Percentiles rank a stretch among this genome's conserved stretches.
Conservation (phyloP, 768 basidiomycete species). For the Cystofilobasidium ferigula region DNA sequence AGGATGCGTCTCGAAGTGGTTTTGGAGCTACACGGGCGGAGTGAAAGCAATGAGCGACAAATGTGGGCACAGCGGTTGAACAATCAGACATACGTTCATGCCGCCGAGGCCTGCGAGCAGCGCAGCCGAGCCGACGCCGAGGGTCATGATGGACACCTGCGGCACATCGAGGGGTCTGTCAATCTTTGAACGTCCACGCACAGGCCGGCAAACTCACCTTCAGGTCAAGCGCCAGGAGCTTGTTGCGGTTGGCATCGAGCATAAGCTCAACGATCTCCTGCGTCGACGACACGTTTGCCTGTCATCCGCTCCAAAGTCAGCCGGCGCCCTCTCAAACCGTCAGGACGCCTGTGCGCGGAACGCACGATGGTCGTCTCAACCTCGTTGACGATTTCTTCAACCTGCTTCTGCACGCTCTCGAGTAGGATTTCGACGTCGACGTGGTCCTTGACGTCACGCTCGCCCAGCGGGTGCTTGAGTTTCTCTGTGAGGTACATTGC, state of each 20-base stretch:
- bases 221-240: conserved; percentile 77
- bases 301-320: conserved; percentile 14
- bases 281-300: conserved; percentile 90
- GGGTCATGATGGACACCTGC: conserved; percentile 78
- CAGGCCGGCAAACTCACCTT: conserved; percentile 46
- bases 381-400: conserved; percentile 91
- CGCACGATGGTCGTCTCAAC: conserved; percentile 71
- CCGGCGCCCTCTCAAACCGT: too few relatives aligned
- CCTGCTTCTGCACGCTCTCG: conserved; percentile 93
- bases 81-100: conserved; percentile 21
- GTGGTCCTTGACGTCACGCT: conserved; percentile 59
- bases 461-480: conserved; percentile 12
- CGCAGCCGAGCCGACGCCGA: conserved; percentile 84
- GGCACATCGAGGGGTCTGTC: conserved; percentile 32
- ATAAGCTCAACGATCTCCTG: conserved; percentile 97
- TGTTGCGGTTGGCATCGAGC: conserved; percentile 88
- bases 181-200: background rate
- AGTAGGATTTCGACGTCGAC: conserved; percentile 84
- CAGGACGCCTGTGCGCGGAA: conserved; percentile 3
- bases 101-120: conserved; percentile 56
- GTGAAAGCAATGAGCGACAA: conserved; percentile 14
- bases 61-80: conserved; percentile 4
- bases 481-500: conserved; percentile 93
- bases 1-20: conserved; percentile 58
- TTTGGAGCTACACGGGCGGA: conserved; percentile 49